Base-by-base conservation (phyloP, 1,284 basidiomycete species). In the Pseudozyma pruni region DNA sequence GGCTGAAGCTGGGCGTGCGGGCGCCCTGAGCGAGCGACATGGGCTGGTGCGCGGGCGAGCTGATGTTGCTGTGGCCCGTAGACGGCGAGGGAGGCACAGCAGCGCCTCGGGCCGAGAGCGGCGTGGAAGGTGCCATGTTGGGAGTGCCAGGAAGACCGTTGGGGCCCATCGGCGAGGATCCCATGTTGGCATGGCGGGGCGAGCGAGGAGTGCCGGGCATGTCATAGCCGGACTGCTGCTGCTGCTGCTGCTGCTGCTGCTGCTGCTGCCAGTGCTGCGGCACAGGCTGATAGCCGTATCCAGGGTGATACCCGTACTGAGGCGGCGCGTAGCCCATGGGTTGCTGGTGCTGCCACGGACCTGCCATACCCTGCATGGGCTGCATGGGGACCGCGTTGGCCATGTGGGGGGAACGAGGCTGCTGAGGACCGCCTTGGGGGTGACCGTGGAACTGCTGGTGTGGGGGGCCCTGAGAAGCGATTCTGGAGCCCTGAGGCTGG, bases 321-420 rank as follows among this genome's bases (percentile, higher is more conserved):
- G 62, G 69, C 27, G 66, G 66, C 13, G 69, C 55, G 32, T 68
- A 72, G 4, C 35, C 60, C 61, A 67, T 74, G 40, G 72, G 74
- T 34, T 71, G 61, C 54, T 68, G 61, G 39, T 71, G 68, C 47
- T 76, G 74, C 67, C 59, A 66, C n/a, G 67, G 67, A 31, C 62
- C 69, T 4, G 53, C 64, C 64, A 78, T 78, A 19, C 56, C 54
- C 46, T 74, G 74, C 73, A 76, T 76, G 13, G 61, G 63, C 51
- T 76, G 76, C 74, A 78, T 76, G 31, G 66, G 59, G 29, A 60
- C 60, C 25, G 72, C 60, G 40, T 75, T 68, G 38, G 59, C 60
- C 52, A 78, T 59, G 51, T 74, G 76, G 40, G 77, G 77, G 10
- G 74, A 75, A n/a, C 75, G 58, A 19, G 74, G 76, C 61, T 75